These are phyloP conservation scores for Magnaporthiopsis incrustans DNA, from an alignment of 2,329 filamentous ascomycete genomes.

Conservation along the genomic window DNA sequence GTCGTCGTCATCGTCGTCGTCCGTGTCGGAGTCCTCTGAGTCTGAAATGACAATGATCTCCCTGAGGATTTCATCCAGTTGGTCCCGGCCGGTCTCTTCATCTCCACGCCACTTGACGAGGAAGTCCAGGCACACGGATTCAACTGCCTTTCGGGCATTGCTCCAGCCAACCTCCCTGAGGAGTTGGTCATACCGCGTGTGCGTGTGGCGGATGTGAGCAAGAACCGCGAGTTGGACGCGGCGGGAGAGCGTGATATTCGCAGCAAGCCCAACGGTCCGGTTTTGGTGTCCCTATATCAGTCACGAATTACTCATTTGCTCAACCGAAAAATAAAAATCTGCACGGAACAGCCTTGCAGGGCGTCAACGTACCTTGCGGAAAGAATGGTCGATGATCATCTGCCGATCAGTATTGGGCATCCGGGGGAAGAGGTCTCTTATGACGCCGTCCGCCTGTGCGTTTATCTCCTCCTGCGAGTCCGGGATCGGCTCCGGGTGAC, in stretches of 20 bases:
- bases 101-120: slow-evolving; percentile 67
- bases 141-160: slow-evolving; percentile 53
- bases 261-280: slow-evolving; percentile 49
- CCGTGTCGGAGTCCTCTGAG: slow-evolving; percentile 39
- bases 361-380: slow-evolving; percentile 47
- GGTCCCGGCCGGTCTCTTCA: slow-evolving; percentile 59
- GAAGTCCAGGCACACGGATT: slow-evolving; percentile 52
- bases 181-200: slow-evolving; percentile 57
- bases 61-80: slow-evolving; percentile 57
- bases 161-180: slow-evolving; percentile 49
- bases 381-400: slow-evolving; percentile 54
- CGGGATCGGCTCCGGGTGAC: slow-evolving; percentile 50
- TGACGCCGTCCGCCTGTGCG: slow-evolving; percentile 51
- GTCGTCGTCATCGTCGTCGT: slow-evolving; percentile 30
- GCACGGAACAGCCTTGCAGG: neutral
- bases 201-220: slow-evolving; percentile 59
- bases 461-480: slow-evolving; percentile 52
- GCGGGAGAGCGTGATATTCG: slow-evolving; percentile 48
- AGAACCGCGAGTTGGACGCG: slow-evolving; percentile 58
- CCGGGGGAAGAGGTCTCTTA: slow-evolving; percentile 56
- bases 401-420: slow-evolving; percentile 58
- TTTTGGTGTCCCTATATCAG: slow-evolving; percentile 23
- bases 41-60: slow-evolving; percentile 62
- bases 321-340: neutral
- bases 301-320: slow-evolving; percentile 6